Base-by-base conservation (phyloP, 2,329 filamentous ascomycete species). In the Penicillium sp. region DNA sequence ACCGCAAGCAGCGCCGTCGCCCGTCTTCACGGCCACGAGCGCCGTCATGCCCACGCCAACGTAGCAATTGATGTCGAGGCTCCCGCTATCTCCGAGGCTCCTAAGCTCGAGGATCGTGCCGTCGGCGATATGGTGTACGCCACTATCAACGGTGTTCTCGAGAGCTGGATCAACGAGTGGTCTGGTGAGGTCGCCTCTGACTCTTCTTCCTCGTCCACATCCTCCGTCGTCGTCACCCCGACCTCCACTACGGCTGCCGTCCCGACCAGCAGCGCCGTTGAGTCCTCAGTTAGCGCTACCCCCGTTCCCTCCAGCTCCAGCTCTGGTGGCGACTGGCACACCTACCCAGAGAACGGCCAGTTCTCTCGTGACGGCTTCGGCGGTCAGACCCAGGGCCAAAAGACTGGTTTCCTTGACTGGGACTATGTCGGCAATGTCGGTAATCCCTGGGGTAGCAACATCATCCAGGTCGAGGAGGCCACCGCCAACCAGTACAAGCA, bases 361-460 rank as follows among this genome's bases (percentile, higher is more conserved):
- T 66, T 48, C 57, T 51, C 56, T 24, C 52, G 44, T 38, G 27
- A 45, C 2, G 68, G 67, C 46, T 71, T 71, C 52, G 68, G 68
- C 45, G 49, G 34, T 9, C 55, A 49, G 44, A 58, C 55, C 48
- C 27, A 43, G 13, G n/a, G 43, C 32, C 54, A 58, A 40, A 34
- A 35, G 14, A 49, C 51, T 23, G 47, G 52, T 26, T 47, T 51
- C 35, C 52, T 59, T 45, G 54, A 50, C 40, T 54, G 55, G 41
- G 47, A 48, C 44, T 70, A 63, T 54, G 49, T 49, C 18, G 68
- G 68, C 40, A 71, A 71, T 52, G 46, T 62, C 35, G 69, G 69
- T 43, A 52, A 16, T 44, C 68, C 68, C 6, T 69, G 66, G 59
- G 67, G 70, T 44, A 67, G 65, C 63, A 69, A 71, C 65, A 67